Conservation (phyloP, 2,329 filamentous ascomycete genomes). For the Amphichorda felina region DNA sequence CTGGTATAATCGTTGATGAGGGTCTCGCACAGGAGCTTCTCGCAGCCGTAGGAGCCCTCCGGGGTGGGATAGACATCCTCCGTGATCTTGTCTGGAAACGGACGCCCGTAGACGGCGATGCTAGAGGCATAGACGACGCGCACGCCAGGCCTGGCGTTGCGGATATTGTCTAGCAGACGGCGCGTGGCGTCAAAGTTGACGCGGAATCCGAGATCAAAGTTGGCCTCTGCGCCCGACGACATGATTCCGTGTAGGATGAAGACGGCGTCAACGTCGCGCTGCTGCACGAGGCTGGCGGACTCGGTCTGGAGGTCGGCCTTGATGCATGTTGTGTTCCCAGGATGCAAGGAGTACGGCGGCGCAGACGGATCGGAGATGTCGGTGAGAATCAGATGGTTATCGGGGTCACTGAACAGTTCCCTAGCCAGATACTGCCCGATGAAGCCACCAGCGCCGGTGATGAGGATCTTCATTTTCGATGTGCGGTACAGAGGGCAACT, state of each 20-base stretch:
- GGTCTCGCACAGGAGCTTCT: slow-evolving; percentile 44
- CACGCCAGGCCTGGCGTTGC: slow-evolving; percentile 27
- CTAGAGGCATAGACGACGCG: slow-evolving; percentile 46
- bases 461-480: no score
- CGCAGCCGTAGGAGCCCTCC: slow-evolving; percentile 43
- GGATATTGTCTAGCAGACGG: slow-evolving; percentile 36
- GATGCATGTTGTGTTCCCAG: no score
- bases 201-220: slow-evolving; percentile 38
- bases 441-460: no score
- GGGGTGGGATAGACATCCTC: slow-evolving; percentile 35
- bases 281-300: no score
- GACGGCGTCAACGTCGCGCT: slow-evolving; percentile 31
- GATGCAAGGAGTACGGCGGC: no score
- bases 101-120: slow-evolving; percentile 45
- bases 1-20: slow-evolving; percentile 19
- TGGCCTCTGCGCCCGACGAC: slow-evolving; percentile 47
- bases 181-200: slow-evolving; percentile 47
- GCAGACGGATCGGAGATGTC: no score
- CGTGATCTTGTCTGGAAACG: slow-evolving; percentile 29
- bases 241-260: slow-evolving; percentile 53
- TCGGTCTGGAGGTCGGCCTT: no score
- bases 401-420: no score
- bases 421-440: no score
- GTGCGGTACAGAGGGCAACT: no score
- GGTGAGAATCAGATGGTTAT: no score